Base-by-base conservation (phyloP, 805 yeast species). In the Candida nitratophila region DNA sequence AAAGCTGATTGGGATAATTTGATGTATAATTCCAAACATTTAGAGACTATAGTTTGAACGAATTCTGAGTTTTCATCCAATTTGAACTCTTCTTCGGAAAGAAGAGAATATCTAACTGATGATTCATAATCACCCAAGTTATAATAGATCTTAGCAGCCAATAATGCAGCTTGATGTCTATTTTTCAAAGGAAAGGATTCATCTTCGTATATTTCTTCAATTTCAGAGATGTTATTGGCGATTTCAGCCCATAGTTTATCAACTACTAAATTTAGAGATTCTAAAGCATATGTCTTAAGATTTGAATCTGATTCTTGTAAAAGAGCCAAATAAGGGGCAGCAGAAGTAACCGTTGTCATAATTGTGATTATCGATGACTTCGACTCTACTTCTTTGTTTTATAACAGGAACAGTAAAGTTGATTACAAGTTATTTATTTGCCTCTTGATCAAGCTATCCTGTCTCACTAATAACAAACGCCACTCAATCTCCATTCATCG, bases 231-330 rank as follows among this genome's bases (percentile, higher is more conserved):
- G 57, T 77, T 81, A 66, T 93, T 93, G 46, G 99, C 95, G 46
- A 93, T 86, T 69, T 93, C 98, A 3, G 99, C 88, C 99, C 99
- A 93, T 47, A 88, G 74, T 64, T 87, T 90, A 67, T 89, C 96
- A 42, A 88, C 96, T 41, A 85, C 76, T 24, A 69, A 75, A 60
- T 89, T 86, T 52, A 93, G 77, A 17, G 95, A 81, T 45, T 82
- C 70, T 58, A 93, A 74, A 17, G 98, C 99, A 60, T 87, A 86
- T 31, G 83, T 72, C 63, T 88, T 90, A 52, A 93, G 77, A 42
- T 74, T 65, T 41, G 76, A 67, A 61, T 93, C 97, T 9, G 80
- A 73, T 68, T 93, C 99, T 49, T 80, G 79, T 59, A 93, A 73
- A 50, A 93, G 77, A 34, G 98, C 96, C 65, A 93, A 74, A 55